Evolutionary conservation across 495 filamentous ascomycete species (phyloP), one percentile per base, ranked within the genome.

Genomic region (Penicillium psychrofluorescens): DNA sequence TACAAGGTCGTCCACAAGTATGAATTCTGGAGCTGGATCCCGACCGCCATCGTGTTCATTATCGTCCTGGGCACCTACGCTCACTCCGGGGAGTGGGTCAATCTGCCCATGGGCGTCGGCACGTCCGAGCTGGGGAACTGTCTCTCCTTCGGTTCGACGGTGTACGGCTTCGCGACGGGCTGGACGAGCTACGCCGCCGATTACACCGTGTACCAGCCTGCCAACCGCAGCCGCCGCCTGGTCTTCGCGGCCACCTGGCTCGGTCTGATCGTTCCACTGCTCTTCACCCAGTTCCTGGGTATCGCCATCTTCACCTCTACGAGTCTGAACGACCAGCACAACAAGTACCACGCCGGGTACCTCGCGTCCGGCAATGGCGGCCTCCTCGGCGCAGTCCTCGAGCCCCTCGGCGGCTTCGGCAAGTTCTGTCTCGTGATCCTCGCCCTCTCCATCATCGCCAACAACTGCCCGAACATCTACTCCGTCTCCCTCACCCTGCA

Each of bases 391-490:
- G 77, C 78, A 8, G 83, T 85, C 8, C 73, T 94, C 0, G 77
- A 77, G 4, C 74, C 74, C 1, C 70, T 90, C 0, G 88, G 87
- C 16, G 68, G 72, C 35, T 90, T 91, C 55, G 88, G 88, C 47
- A 76, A 87, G 56, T 89, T 92, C 71, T 92, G 88, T 63, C 58
- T 94, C 13, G 80, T 90, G 41, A 69, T 94, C 36, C 78, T 94
- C 6, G 83, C 86, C 0, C 75, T 91, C 27, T 83, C 79, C 50
- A 90, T 88, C 57, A 77, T 90, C 50, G 84, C 85, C 44, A 91
- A 85, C 70, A 90, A 90, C 68, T 89, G 83, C 66, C 87, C 91
- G n/a, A 89, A 85, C 68, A 84, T 88, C 53, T 95, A 95, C 71
- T 88, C 85, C 32, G 80, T 92, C 35, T 77, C 77, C 3, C 74